These are phyloP conservation scores for Pseudogymnoascus sp. DNA, from an alignment of 2,329 filamentous ascomycete genomes.

Conservation along the genomic window DNA sequence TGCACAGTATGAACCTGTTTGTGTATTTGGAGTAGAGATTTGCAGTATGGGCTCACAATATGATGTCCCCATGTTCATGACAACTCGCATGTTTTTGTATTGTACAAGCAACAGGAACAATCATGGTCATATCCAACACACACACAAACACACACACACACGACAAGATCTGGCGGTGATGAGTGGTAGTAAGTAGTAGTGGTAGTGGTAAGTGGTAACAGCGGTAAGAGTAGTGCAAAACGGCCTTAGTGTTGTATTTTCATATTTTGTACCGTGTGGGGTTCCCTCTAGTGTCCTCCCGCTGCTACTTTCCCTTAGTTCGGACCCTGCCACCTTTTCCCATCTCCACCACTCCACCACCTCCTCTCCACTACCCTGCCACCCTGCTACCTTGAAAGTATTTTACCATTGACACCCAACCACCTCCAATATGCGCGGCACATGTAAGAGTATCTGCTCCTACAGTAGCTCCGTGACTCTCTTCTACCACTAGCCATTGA, in stretches of 20 bases:
- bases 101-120: neutral
- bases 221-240: neutral
- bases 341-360: neutral
- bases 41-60: neutral
- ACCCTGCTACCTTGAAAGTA: neutral
- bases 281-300: neutral
- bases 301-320: neutral
- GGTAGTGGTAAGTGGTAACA: neutral
- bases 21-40: neutral
- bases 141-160: neutral
- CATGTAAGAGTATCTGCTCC: neutral
- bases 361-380: neutral
- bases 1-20: neutral
- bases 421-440: neutral
- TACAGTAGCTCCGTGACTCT: conserved; percentile 1
- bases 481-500: neutral
- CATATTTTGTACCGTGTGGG: neutral
- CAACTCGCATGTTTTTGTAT: neutral
- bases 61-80: neutral
- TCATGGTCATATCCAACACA: too few species aligned
- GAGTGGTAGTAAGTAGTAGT: neutral
- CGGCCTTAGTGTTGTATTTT: neutral
- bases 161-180: neutral
- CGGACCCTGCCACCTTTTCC: neutral
- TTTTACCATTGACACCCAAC: conserved; percentile 3